phyloP scores from a whole-genome alignment of 768 basidiomycete species.

The Podaxis mareebaensis region DNA sequence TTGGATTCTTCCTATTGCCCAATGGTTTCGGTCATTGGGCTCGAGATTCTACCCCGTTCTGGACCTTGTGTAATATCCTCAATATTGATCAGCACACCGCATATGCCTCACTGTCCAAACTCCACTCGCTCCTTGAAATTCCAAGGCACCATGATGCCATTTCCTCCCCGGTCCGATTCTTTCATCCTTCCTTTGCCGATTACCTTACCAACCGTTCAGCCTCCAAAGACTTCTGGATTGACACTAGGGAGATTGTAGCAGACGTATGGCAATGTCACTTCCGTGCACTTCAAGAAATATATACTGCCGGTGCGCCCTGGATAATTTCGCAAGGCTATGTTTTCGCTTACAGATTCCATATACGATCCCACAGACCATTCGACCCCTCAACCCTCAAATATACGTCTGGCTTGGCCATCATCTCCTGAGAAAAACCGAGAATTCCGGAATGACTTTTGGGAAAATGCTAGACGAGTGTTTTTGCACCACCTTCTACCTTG shows the following conservation, averaged over 20 bases:
- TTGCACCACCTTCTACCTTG: not conserved
- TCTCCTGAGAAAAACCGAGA: not conserved
- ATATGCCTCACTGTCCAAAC: not conserved
- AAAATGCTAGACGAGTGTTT: not conserved
- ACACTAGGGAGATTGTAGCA: not conserved
- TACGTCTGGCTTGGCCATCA: not conserved
- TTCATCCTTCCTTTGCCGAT: not conserved
- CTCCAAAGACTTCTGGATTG: not conserved
- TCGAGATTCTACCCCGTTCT: not conserved
- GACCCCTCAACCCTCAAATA: not conserved
- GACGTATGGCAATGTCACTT: slow-evolving; percentile 2
- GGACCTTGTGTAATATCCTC: not conserved
- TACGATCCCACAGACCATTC: not conserved
- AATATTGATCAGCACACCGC: not conserved
- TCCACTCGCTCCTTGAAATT: not conserved
- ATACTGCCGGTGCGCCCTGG: not conserved
- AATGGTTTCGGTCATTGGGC: not conserved
- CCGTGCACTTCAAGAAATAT: not conserved
- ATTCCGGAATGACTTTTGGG: not conserved
- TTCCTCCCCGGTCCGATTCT: not conserved
- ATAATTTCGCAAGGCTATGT: too few species aligned
- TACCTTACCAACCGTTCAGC: not conserved
- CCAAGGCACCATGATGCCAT: not conserved
- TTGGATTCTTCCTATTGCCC: not conserved
- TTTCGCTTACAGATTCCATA: too few species aligned